phyloP scores from a whole-genome alignment of 148 eudicot species.

The Salicornia ramosissima region DNA sequence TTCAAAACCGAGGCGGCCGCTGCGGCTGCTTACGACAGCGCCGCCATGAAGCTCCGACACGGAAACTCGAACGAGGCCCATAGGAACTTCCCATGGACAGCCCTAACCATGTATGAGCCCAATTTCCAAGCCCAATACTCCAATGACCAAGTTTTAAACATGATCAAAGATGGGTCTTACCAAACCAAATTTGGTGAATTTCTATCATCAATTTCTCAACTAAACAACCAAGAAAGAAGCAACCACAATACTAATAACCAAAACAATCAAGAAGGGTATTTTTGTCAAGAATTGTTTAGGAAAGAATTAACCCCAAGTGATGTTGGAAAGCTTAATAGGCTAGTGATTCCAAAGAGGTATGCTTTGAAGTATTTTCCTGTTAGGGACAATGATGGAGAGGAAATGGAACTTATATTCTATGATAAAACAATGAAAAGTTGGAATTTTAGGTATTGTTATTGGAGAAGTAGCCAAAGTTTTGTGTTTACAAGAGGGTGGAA shows the following conservation, averaged over 20 bases:
- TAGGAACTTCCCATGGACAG: constrained; percentile 31
- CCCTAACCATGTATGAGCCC: constrained; percentile 21
- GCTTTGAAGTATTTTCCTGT: constrained; percentile 34
- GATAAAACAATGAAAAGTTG: constrained; percentile 34
- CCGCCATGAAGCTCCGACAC: constrained; percentile 33
- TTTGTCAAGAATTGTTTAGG: constrained; percentile 28
- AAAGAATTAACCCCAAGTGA: constrained; percentile 53
- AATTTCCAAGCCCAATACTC: constrained; percentile 27
- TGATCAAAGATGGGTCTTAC: constrained; percentile 53
- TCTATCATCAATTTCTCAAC: constrained; percentile 1
- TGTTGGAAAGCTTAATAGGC: constrained; percentile 46
- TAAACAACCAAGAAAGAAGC: background rate
- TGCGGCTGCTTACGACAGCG: constrained; percentile 50
- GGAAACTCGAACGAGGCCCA: constrained; percentile 13
- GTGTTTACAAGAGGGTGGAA: constrained; percentile 58
- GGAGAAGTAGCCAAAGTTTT: constrained; percentile 51
- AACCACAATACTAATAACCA: background rate
- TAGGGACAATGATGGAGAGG: constrained; percentile 6
- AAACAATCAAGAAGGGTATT: constrained; percentile 5
- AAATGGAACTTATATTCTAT: constrained; percentile 21
- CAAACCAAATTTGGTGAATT: constrained; percentile 34
- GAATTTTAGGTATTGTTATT: constrained; percentile 47
- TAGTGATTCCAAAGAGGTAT: constrained; percentile 48
- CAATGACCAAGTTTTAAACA: constrained; percentile 25
- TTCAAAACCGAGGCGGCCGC: constrained; percentile 44